Base-by-base conservation (phyloP, 768 basidiomycete genomes). In the Amanita thiersii region DNA sequence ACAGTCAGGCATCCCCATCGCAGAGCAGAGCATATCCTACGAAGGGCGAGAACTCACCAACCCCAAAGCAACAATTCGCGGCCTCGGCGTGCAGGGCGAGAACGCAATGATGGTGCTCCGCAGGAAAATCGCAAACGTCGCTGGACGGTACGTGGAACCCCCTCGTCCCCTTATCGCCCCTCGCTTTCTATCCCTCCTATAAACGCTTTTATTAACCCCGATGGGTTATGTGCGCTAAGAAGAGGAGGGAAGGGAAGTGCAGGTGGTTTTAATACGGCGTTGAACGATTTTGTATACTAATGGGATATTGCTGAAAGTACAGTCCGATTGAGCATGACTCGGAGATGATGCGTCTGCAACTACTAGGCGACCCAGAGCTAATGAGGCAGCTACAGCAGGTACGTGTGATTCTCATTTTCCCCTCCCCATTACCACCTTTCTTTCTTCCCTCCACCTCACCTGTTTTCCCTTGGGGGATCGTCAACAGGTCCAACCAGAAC, bases 341-440 rank as follows among this genome's bases (percentile, higher is more conserved):
- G 20, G 94, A 98, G 61, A 85, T 82, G 76, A 88, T 91, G 80
- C 74, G 94, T 11, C 63, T 93, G 18, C 90, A 91, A 50, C 56
- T 94, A 11, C 65, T 98, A 9, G 89, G 92, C 2, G 76, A 97
- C 61, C 91, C 91, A 3, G 52, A 65, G 0, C 61, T 96, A 35
- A 83, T 97, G 84, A 58, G 65, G 10, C 75, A 86, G 55, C 54
- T 98, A 14, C 76, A 71, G 45, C 62, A 73, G 50, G 92, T 87
- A 40, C 49, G 75, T 61, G 14, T 40, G 14, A 15, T 10, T 39
- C 37, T 20, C 21, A 9, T 15, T 18, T 39, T 23, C 31, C n/a
- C 15, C 8, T 36, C 31, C 12, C 10, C 19, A 15, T 26, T n/a
- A n/a, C 12, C 1, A n/a, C 50, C 17, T 18, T 40, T 24, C 29